These are phyloP conservation scores for Salix arbutifolia DNA, from an alignment of 345 rosid species.

Conservation along the genomic window DNA sequence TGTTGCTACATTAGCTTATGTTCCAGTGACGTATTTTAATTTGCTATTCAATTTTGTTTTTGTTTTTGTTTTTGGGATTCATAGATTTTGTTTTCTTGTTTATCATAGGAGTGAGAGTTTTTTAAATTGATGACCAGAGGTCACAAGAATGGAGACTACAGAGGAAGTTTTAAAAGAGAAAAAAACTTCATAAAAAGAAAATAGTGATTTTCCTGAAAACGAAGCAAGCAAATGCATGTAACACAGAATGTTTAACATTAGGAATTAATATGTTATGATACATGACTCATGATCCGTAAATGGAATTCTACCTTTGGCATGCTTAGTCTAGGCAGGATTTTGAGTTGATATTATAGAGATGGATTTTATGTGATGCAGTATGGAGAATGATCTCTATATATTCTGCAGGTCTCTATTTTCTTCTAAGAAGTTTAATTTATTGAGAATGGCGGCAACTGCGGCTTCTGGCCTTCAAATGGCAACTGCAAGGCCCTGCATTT, in stretches of 20 bases:
- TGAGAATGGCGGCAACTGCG: slow-evolving; percentile 56
- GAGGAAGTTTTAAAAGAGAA: neutral
- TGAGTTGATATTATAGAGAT: neutral
- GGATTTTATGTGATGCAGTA: neutral
- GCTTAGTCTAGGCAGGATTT: neutral
- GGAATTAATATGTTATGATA: neutral
- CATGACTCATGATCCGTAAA: neutral
- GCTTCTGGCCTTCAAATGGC: slow-evolving; percentile 61
- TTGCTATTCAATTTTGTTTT: neutral
- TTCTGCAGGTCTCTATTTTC: slow-evolving; percentile 23
- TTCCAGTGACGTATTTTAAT: neutral
- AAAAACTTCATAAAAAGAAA: neutral
- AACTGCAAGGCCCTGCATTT: slow-evolving; percentile 46
- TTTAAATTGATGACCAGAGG: neutral
- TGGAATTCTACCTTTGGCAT: neutral
- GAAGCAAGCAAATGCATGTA: neutral
- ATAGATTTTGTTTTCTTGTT: neutral
- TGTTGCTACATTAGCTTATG: neutral
- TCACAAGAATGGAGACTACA: neutral
- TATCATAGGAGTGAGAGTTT: neutral
- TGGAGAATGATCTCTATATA: neutral
- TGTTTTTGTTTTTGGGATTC: neutral
- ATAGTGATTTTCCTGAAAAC: neutral
- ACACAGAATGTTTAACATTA: neutral
- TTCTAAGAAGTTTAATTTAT: slow-evolving; percentile 13